A percentile compares a stretch with the other conserved stretches of the same genome.
phyloP scores from a whole-genome alignment of 352 stramenopile species.

The Phytopythium mirpurense region DNA sequence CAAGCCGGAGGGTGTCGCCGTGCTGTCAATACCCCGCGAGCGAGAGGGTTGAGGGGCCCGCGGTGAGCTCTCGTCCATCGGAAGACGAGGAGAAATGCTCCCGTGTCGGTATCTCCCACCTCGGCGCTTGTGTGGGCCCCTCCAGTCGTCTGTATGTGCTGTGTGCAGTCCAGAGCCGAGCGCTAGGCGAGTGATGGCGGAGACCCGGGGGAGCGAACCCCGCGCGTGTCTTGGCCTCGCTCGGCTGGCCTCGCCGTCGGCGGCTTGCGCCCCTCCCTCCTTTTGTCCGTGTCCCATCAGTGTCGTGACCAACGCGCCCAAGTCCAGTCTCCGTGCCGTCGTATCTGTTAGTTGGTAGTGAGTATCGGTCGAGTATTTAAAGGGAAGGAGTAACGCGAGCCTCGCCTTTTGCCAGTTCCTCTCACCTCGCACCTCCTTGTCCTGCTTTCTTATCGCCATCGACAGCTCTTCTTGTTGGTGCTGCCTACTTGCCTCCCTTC shows the following conservation, averaged over 20 bases:
- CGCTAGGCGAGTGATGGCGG: too few relatives aligned
- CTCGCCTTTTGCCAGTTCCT: constrained; percentile 1
- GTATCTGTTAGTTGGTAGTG: constrained; percentile 1
- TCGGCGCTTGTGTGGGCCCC: neutral
- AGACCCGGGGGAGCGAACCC: constrained; percentile 3
- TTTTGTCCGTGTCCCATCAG: constrained; percentile 2
- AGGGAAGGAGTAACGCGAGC: neutral
- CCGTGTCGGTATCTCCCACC: neutral
- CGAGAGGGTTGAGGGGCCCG: neutral
- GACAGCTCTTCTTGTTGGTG: neutral
- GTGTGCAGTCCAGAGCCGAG: neutral
- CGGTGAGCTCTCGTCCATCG: constrained; percentile 4
- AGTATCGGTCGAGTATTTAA: constrained; percentile 9
- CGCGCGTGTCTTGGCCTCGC: neutral
- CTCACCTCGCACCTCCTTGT: neutral
- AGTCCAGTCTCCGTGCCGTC: neutral
- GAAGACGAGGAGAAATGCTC: constrained; percentile 3
- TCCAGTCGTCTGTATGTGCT: neutral
- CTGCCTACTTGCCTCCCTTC: neutral
- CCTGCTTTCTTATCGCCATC: too few relatives aligned
- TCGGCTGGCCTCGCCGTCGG: neutral
- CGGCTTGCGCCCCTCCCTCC: neutral
- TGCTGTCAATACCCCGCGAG: constrained; percentile 1
- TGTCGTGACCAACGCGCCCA: constrained; percentile 4
- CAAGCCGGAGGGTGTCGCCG: too few relatives aligned